phyloP scores from a whole-genome alignment of 179 eudicot species.

The Beta macrorhiza region DNA sequence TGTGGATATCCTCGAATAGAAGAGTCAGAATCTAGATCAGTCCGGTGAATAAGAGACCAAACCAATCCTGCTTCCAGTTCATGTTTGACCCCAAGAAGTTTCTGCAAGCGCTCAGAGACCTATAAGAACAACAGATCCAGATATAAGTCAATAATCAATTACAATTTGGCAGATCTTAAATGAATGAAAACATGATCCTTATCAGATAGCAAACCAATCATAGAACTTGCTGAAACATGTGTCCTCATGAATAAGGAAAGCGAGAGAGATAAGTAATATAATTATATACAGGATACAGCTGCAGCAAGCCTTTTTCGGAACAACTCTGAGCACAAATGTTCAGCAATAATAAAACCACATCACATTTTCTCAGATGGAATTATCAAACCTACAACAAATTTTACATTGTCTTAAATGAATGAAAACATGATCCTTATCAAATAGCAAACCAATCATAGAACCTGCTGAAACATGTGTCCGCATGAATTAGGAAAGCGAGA shows the following conservation, averaged over 20 bases:
- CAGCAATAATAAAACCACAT: not conserved
- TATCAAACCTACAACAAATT: not conserved
- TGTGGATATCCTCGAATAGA: constrained; percentile 49
- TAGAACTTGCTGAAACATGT: not conserved
- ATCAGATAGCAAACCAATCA: not conserved
- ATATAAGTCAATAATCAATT: constrained; percentile 5
- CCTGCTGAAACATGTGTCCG: not conserved
- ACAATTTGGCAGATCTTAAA: not conserved
- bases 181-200: not conserved
- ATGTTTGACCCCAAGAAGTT: constrained; percentile 84
- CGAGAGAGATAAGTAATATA: not conserved
- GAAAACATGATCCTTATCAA: not conserved
- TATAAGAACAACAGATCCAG: constrained; percentile 36
- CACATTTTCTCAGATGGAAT: not conserved
- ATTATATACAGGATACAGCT: not conserved
- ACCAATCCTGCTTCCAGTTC: constrained; percentile 80
- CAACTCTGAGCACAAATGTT: not conserved
- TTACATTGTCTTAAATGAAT: not conserved
- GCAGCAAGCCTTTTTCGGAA: not conserved
- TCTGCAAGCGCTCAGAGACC: constrained; percentile 69
- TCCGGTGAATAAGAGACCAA: constrained; percentile 86
- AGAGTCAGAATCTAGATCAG: constrained; percentile 55
- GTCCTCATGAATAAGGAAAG: not conserved
- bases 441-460: not conserved
- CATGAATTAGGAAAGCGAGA: not conserved